Conservation (phyloP, 2,329 filamentous ascomycete species). For the Botrytis elliptica region DNA sequence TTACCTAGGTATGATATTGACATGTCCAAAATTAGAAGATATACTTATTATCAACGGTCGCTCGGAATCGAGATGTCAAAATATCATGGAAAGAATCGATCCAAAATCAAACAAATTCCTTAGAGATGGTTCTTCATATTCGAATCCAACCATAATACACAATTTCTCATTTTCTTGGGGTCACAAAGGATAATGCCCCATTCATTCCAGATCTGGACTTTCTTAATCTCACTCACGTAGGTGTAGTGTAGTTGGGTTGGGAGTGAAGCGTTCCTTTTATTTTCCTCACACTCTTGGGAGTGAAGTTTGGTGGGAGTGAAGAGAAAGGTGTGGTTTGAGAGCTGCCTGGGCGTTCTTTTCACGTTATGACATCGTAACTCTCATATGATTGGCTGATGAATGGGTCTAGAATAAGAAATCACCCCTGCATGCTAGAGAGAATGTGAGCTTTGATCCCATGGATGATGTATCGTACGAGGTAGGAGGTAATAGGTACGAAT, state of each 20-base stretch:
- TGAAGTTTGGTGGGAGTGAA: background rate
- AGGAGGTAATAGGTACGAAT: too few relatives aligned
- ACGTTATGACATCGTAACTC: background rate
- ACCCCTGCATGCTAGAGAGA: background rate
- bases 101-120: too few relatives aligned
- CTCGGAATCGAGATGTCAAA: background rate
- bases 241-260: background rate
- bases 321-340: background rate
- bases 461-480: too few relatives aligned
- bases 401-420: background rate
- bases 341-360: background rate
- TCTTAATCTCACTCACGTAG: background rate
- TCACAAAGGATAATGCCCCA: background rate
- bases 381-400: background rate
- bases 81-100: background rate
- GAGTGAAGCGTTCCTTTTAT: background rate
- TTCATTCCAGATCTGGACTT: background rate
- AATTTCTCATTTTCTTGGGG: background rate
- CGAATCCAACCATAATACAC: background rate
- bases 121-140: too few relatives aligned
- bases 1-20: background rate
- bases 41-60: background rate
- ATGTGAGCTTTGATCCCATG: background rate
- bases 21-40: background rate
- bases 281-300: background rate